Conservation (phyloP, 192 early-diverging fungal species). For the Mortierella alpina region DNA sequence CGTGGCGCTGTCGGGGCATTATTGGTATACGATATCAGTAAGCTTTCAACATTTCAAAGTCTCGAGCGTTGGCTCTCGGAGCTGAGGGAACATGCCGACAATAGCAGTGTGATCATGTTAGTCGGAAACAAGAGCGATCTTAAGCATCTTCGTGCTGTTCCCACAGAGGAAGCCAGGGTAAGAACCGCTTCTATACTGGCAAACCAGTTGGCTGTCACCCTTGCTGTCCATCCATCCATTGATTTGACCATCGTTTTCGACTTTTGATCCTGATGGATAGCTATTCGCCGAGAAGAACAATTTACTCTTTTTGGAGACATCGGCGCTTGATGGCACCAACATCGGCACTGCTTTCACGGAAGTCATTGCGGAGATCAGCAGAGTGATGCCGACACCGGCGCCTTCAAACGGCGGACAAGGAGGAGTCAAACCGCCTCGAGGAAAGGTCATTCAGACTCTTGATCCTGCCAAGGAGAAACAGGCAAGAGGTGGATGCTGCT, state of each 20-base stretch:
- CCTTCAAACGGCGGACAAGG: constrained; percentile 9
- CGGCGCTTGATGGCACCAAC: constrained; percentile 79
- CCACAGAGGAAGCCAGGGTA: constrained; percentile 77
- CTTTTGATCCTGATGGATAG: constrained; percentile 9
- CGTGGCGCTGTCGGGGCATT: constrained; percentile 92
- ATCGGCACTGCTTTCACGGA: constrained; percentile 78
- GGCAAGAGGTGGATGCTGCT: too few species aligned
- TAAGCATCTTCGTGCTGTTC: constrained; percentile 71
- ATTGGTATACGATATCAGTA: constrained; percentile 82
- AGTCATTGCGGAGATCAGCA: constrained; percentile 41
- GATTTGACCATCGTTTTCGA: constrained; percentile 9
- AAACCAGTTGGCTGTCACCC: background rate
- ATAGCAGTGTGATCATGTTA: constrained; percentile 91
- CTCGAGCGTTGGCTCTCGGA: constrained; percentile 94
- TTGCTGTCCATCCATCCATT: constrained; percentile 3
- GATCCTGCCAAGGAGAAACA: too few species aligned
- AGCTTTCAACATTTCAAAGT: constrained; percentile 79
- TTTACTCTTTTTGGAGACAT: constrained; percentile 87
- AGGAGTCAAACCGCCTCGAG: too few species aligned
- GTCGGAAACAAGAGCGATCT: constrained; percentile 95
- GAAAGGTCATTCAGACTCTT: too few species aligned
- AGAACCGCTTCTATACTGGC: background rate
- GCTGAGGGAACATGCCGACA: constrained; percentile 90
- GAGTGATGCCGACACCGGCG: constrained; percentile 12
- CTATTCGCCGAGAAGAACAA: constrained; percentile 79